Conservation (phyloP, 768 basidiomycete species). For the Astraeus odoratus region DNA sequence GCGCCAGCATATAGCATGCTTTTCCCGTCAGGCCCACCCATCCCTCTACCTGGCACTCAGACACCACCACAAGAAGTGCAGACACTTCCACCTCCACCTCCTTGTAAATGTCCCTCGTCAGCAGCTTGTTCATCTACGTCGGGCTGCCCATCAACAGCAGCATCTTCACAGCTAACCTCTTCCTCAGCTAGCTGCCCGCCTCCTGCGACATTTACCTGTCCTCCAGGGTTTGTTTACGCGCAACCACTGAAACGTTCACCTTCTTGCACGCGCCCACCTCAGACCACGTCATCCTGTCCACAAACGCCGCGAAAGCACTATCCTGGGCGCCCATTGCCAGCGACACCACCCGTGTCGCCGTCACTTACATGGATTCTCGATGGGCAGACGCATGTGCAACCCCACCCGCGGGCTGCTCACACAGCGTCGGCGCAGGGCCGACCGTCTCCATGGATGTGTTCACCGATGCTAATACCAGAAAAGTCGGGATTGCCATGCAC, state of each 20-base stretch:
- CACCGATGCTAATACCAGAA: background rate
- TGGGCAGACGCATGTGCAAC: conserved; percentile 7
- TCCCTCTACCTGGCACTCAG: conserved; percentile 15
- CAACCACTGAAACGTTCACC: background rate
- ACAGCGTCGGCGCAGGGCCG: background rate
- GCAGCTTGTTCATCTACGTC: background rate
- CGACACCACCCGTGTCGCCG: conserved; percentile 26
- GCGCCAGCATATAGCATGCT: conserved; percentile 28
- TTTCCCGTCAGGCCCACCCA: conserved; percentile 29
- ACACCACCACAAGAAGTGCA: conserved; percentile 11
- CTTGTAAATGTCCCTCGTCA: background rate
- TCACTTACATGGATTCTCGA: conserved; percentile 30
- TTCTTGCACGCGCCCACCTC: background rate
- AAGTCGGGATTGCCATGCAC: background rate
- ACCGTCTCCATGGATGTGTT: background rate
- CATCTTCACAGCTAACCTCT: background rate
- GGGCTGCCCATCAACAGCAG: background rate
- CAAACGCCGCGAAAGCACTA: conserved; percentile 28
- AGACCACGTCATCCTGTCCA: conserved; percentile 4
- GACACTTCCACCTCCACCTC: conserved; percentile 16
- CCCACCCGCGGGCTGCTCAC: conserved; percentile 11
- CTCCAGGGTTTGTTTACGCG: background rate
- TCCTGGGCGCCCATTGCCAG: conserved; percentile 27
- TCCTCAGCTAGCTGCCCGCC: background rate
- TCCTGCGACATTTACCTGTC: background rate